Conservation (phyloP, 805 yeast species). For the Kluyveromyces aestuarii region DNA sequence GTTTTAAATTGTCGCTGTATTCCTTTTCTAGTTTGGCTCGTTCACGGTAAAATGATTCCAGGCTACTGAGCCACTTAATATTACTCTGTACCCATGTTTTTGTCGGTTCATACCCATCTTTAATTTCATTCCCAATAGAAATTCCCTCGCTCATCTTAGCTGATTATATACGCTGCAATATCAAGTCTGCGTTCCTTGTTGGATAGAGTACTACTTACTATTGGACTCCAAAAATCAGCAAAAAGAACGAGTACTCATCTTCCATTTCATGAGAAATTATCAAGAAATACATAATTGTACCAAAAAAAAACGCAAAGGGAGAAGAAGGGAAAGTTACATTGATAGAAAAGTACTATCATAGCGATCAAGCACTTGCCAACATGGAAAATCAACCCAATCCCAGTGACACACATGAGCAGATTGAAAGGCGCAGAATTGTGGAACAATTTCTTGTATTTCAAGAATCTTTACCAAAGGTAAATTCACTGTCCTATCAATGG, state of each 20-base stretch:
- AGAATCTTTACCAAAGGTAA: constrained; percentile 36
- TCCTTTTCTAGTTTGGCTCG: constrained; percentile 77
- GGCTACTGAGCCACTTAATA: constrained; percentile 63
- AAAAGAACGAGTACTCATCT: too few species aligned
- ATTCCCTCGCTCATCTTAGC: constrained; percentile 16
- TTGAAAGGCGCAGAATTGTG: constrained; percentile 2
- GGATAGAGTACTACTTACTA: too few species aligned
- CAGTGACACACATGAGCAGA: not conserved
- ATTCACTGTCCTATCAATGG: constrained; percentile 46
- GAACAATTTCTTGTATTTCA: constrained; percentile 23
- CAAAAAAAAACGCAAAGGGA: not conserved
- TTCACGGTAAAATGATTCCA: constrained; percentile 77
- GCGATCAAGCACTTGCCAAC: not conserved
- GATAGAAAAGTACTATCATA: not conserved
- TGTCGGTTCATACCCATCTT: constrained; percentile 73
- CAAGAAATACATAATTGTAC: not conserved
- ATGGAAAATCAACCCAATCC: not conserved
- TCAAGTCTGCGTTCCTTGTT: too few species aligned
- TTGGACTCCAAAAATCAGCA: too few species aligned
- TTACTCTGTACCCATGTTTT: constrained; percentile 73
- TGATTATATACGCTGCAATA: too few species aligned
- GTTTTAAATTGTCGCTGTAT: constrained; percentile 58
- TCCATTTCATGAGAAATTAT: too few species aligned
- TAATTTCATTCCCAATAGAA: constrained; percentile 60
- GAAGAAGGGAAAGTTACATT: not conserved